phyloP scores from a whole-genome alignment of 1,139 yeast species.

The Magnusiomyces suaveolens region DNA sequence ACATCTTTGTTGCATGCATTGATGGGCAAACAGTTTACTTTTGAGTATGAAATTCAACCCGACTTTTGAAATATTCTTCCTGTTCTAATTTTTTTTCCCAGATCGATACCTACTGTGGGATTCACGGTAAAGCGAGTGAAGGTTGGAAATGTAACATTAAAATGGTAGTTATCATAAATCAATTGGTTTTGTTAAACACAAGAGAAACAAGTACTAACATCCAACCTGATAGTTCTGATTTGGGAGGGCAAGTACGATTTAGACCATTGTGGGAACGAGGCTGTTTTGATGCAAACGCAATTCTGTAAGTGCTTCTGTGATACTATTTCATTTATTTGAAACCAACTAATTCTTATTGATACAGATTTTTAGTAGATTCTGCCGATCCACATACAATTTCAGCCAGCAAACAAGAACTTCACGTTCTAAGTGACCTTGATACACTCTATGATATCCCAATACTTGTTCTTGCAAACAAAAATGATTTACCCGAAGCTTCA shows the following conservation, averaged over 20 bases:
- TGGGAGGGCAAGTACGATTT: slow-evolving; percentile 36
- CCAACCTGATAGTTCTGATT: slow-evolving; percentile 29
- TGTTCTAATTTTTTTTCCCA: slow-evolving; percentile 7
- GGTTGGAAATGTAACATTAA: slow-evolving; percentile 33
- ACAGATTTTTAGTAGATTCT: slow-evolving; percentile 31
- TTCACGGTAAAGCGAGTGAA: slow-evolving; percentile 34
- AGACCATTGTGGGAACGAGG: slow-evolving; percentile 37
- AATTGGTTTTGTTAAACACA: neutral
- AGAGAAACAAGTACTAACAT: neutral
- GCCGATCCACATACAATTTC: slow-evolving; percentile 30
- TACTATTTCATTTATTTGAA: neutral
- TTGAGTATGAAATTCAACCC: slow-evolving; percentile 25
- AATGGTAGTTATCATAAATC: slow-evolving; percentile 24
- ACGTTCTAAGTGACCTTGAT: slow-evolving; percentile 27
- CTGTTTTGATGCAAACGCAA: slow-evolving; percentile 34
- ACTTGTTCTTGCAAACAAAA: slow-evolving; percentile 34
- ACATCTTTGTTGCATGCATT: slow-evolving; percentile 32
- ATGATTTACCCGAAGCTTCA: slow-evolving; percentile 30
- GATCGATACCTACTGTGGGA: slow-evolving; percentile 36
- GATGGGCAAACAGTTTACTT: slow-evolving; percentile 31
- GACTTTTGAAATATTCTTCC: neutral
- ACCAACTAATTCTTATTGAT: neutral
- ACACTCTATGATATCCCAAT: slow-evolving; percentile 32
- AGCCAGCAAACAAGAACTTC: slow-evolving; percentile 30
- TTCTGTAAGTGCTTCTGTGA: slow-evolving; percentile 22